These are phyloP conservation scores for Suillus paluster DNA, from an alignment of 768 basidiomycete genomes.

Conservation along the genomic window DNA sequence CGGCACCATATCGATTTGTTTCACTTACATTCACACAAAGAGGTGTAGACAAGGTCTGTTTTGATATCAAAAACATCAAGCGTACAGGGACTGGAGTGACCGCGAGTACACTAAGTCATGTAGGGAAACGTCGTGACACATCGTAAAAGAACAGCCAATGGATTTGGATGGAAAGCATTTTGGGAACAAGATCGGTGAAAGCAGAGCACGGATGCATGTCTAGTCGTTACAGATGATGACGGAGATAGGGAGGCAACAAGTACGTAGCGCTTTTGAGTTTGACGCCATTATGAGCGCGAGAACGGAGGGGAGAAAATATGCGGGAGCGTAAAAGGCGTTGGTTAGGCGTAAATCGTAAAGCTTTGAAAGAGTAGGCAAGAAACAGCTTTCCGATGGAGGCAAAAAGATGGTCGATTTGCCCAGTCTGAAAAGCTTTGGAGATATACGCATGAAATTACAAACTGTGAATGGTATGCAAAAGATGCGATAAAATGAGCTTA, in stretches of 20 bases:
- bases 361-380: constrained; percentile 20
- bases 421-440: constrained; percentile 26
- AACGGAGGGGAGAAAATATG: constrained; percentile 13
- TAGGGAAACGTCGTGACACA: constrained; percentile 33
- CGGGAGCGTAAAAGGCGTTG: constrained; percentile 31
- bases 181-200: constrained; percentile 36
- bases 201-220: constrained; percentile 58
- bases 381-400: constrained; percentile 15
- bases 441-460: constrained; percentile 20
- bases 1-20: neutral
- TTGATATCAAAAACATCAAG: constrained; percentile 8
- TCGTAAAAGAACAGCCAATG: constrained; percentile 31
- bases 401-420: constrained; percentile 12
- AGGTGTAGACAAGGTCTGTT: neutral
- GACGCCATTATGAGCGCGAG: constrained; percentile 4
- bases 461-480: constrained; percentile 38
- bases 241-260: constrained; percentile 19
- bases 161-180: constrained; percentile 35
- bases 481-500: constrained; percentile 35
- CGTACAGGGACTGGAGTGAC: constrained; percentile 16
- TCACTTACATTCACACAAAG: neutral
- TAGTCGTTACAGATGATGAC: constrained; percentile 68
- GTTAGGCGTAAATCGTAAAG: constrained; percentile 29
- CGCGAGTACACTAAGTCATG: constrained; percentile 14
- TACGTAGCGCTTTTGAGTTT: constrained; percentile 7